Evolutionary conservation across 1,139 yeast species (phyloP).

Genomic region (Saccharomycopsis phalli): DNA sequence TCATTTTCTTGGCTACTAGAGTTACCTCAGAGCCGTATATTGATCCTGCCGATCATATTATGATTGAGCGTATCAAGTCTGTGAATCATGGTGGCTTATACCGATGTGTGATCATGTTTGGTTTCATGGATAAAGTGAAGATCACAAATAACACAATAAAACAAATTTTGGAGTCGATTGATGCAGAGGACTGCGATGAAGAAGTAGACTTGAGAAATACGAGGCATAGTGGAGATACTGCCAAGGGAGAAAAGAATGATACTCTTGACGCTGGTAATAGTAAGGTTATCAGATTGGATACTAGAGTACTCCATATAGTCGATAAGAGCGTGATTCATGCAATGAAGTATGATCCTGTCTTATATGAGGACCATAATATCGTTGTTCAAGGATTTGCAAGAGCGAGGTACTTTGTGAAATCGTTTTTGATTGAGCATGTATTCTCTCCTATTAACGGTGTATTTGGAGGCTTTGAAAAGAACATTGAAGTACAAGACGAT

Average conservation of each 20-base stretch:
- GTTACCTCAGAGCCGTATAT: conserved; percentile 36
- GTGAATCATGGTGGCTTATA: conserved; percentile 33
- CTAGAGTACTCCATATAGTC: conserved; percentile 14
- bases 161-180: conserved; percentile 6
- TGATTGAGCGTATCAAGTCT: conserved; percentile 31
- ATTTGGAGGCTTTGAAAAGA: conserved; percentile 15
- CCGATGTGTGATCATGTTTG: conserved; percentile 38
- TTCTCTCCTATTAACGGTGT: conserved; percentile 12
- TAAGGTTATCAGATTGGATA: not conserved
- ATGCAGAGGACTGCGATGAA: conserved; percentile 14
- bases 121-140: conserved; percentile 37
- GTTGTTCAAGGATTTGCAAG: not conserved
- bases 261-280: conserved; percentile 3
- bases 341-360: not conserved
- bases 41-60: conserved; percentile 31
- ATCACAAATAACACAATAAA: conserved; percentile 24
- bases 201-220: too few relatives aligned
- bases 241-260: not conserved
- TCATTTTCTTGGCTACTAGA: conserved; percentile 36
- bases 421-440: conserved; percentile 10
- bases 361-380: conserved; percentile 3
- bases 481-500: conserved; percentile 5
- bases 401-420: not conserved
- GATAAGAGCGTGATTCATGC: conserved; percentile 9
- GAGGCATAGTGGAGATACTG: not conserved